phyloP scores from a whole-genome alignment of 306 rosid species.

The Vicia faba region DNA sequence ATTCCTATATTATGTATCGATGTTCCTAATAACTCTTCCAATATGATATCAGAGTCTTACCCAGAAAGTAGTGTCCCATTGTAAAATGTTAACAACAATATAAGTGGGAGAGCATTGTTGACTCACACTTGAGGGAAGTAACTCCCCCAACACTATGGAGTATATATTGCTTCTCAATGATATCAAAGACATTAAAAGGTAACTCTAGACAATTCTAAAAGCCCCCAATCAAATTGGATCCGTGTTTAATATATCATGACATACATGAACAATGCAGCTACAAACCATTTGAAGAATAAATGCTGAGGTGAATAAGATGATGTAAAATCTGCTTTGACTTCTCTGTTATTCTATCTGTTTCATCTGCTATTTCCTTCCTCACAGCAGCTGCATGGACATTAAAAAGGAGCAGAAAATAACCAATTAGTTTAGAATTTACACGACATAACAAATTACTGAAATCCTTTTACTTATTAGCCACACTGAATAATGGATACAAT shows the following conservation, averaged over 20 bases:
- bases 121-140: background rate
- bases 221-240: constrained; percentile 16
- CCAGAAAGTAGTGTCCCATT: too few relatives aligned
- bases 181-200: background rate
- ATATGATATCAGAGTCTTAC: too few relatives aligned
- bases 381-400: constrained; percentile 69
- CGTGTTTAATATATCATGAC: constrained; percentile 14
- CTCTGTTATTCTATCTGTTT: constrained; percentile 97
- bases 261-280: constrained; percentile 33
- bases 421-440: too few relatives aligned
- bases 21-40: too few relatives aligned
- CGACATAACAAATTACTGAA: too few relatives aligned
- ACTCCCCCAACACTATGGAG: background rate
- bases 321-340: constrained; percentile 86
- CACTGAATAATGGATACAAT: too few relatives aligned
- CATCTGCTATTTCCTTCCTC: constrained; percentile 91
- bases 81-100: too few relatives aligned
- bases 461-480: too few relatives aligned
- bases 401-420: constrained; percentile 28
- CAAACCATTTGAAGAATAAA: constrained; percentile 95
- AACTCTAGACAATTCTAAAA: background rate
- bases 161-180: background rate
- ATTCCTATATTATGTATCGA: too few relatives aligned
- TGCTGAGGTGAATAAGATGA: constrained; percentile 94
- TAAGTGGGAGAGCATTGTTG: too few relatives aligned